A percentile compares a stretch with the other conserved stretches of the same genome.
phyloP scores from a whole-genome alignment of 1,284 basidiomycete species.

The Coniferiporia sulphurascens region DNA sequence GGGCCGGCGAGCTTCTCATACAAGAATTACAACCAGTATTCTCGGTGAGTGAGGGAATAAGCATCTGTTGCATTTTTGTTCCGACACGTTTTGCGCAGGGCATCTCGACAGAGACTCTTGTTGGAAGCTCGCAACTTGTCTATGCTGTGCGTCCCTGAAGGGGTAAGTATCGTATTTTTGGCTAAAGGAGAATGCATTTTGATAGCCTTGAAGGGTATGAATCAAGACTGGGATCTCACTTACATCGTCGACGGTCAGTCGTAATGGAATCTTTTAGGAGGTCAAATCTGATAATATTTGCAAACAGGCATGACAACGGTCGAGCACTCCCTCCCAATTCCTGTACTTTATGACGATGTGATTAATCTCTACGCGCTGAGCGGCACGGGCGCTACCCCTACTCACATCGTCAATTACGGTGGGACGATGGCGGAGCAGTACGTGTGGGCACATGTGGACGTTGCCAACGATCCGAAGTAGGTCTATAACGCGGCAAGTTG shows the following conservation, averaged over 20 bases:
- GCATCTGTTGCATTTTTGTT: background rate
- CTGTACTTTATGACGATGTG: slow-evolving; percentile 64
- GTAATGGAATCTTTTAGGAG: background rate
- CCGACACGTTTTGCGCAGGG: slow-evolving; percentile 34
- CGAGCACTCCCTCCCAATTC: slow-evolving; percentile 65
- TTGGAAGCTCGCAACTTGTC: slow-evolving; percentile 53
- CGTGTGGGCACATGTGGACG: slow-evolving; percentile 60
- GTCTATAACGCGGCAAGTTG: slow-evolving; percentile 16
- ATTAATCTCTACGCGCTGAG: slow-evolving; percentile 54
- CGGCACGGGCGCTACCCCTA: slow-evolving; percentile 69
- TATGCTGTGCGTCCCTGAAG: slow-evolving; percentile 72
- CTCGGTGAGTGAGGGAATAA: slow-evolving; percentile 38
- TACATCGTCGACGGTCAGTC: slow-evolving; percentile 64
- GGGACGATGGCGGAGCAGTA: slow-evolving; percentile 61
- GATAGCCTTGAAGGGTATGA: slow-evolving; percentile 49
- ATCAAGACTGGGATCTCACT: slow-evolving; percentile 69
- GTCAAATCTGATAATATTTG: background rate
- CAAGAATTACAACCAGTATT: slow-evolving; percentile 71
- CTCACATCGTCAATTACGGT: slow-evolving; percentile 70
- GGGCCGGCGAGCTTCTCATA: slow-evolving; percentile 66
- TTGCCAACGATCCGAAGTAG: slow-evolving; percentile 64
- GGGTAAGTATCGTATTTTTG: slow-evolving; percentile 31
- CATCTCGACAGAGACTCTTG: slow-evolving; percentile 63
- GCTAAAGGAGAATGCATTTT: background rate
- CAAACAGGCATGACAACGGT: slow-evolving; percentile 69